Conservation (phyloP, 2,329 filamentous ascomycete genomes). For the Aspergillus bombycis region DNA sequence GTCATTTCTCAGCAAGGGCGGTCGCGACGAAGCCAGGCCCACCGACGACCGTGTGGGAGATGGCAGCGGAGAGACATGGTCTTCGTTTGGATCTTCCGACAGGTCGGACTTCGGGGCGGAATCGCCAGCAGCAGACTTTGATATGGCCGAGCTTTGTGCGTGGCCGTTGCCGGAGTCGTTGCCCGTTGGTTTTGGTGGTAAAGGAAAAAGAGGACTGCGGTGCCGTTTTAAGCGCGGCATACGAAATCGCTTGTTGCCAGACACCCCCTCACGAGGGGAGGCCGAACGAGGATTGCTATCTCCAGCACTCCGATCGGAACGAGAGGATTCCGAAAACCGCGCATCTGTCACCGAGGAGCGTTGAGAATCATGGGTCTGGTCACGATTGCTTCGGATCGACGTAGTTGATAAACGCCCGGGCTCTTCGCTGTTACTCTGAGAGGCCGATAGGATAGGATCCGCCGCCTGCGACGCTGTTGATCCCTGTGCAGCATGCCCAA, state of each 20-base stretch:
- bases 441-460: slow-evolving; percentile 36
- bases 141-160: slow-evolving; percentile 18
- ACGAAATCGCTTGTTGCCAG: slow-evolving; percentile 76
- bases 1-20: slow-evolving; percentile 59
- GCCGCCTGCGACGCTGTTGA: slow-evolving; percentile 33
- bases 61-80: slow-evolving; percentile 44
- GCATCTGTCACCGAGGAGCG: slow-evolving; percentile 66
- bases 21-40: slow-evolving; percentile 51
- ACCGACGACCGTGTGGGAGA: slow-evolving; percentile 58
- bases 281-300: slow-evolving; percentile 64
- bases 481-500: slow-evolving; percentile 28
- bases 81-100: slow-evolving; percentile 27
- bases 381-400: slow-evolving; percentile 52
- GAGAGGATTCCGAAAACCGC: slow-evolving; percentile 81
- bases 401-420: slow-evolving; percentile 54
- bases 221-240: slow-evolving; percentile 77
- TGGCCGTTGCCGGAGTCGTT: slow-evolving; percentile 17
- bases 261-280: slow-evolving; percentile 67
- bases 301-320: slow-evolving; percentile 80
- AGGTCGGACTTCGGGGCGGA: slow-evolving; percentile 25
- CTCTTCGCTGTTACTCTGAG: slow-evolving; percentile 65
- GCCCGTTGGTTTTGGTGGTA: slow-evolving; percentile 70
- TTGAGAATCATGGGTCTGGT: slow-evolving; percentile 64
- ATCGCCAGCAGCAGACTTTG: slow-evolving; percentile 26
- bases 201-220: slow-evolving; percentile 78